phyloP scores from a whole-genome alignment of 2,329 filamentous ascomycete genomes.

The Fonsecaea multimorphosa region DNA sequence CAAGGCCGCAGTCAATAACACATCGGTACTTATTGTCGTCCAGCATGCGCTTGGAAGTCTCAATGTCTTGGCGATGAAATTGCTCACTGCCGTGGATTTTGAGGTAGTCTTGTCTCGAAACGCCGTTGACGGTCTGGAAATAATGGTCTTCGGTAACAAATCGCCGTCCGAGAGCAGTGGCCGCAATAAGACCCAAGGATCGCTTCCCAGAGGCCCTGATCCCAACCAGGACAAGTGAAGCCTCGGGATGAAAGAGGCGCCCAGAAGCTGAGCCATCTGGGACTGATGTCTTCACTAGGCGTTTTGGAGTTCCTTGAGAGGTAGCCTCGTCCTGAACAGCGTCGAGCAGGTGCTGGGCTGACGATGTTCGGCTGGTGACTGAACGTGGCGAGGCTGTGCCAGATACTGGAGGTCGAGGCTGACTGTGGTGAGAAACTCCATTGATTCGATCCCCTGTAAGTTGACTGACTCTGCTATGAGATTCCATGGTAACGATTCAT shows the following conservation, averaged over 20 bases:
- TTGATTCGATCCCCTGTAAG: conserved; percentile 3
- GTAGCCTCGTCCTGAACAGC: conserved; percentile 3
- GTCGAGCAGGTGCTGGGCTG: conserved; percentile 1
- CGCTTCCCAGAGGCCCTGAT: conserved; percentile 54
- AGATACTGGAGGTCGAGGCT: conserved; percentile 4
- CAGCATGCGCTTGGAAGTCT: conserved; percentile 51
- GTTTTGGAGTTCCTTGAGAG: conserved; percentile 9
- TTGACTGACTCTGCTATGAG: conserved; percentile 2
- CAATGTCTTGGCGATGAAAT: conserved; percentile 51
- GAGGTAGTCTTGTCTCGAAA: conserved; percentile 51
- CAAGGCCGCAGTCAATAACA: conserved; percentile 53
- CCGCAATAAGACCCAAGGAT: conserved; percentile 52
- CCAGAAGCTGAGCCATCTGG: conserved; percentile 11
- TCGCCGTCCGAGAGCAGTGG: conserved; percentile 50
- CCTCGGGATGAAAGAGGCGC: conserved; percentile 45
- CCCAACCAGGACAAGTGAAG: conserved; percentile 51
- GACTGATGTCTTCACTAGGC: not conserved
- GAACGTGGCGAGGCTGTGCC: conserved; percentile 15
- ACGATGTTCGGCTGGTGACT: not conserved
- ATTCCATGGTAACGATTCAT: conserved; percentile 20
- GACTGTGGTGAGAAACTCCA: not conserved
- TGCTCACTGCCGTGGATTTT: conserved; percentile 49
- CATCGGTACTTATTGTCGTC: conserved; percentile 51
- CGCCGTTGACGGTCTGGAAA: conserved; percentile 51
- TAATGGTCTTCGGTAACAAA: conserved; percentile 55